phyloP scores from a whole-genome alignment of 805 yeast species.

The Cyberlindnera lachancei region DNA sequence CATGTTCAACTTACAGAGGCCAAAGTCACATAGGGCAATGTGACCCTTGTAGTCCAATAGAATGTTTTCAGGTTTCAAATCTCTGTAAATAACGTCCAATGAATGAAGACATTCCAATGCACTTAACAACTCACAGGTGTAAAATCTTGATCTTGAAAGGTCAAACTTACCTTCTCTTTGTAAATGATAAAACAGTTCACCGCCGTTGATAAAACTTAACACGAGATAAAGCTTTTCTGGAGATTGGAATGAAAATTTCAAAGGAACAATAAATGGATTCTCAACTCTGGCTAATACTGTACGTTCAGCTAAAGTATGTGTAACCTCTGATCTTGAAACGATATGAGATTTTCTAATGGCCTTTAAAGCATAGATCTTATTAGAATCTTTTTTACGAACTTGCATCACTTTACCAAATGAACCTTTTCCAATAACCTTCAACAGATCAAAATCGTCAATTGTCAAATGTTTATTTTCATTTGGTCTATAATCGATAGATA shows the following conservation, averaged over 20 bases:
- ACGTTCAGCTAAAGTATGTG: constrained; percentile 93
- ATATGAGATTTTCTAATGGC: constrained; percentile 92
- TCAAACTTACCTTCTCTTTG: constrained; percentile 88
- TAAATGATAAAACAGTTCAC: constrained; percentile 90
- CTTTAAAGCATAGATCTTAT: constrained; percentile 89
- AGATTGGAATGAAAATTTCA: constrained; percentile 94
- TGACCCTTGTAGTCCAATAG: constrained; percentile 94
- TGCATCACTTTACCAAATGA: constrained; percentile 99
- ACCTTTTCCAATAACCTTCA: constrained; percentile 96
- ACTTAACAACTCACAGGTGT: constrained; percentile 87
- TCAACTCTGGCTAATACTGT: constrained; percentile 89
- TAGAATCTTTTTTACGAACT: constrained; percentile 91
- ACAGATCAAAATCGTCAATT: constrained; percentile 85
- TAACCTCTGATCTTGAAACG: constrained; percentile 89
- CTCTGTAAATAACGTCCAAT: constrained; percentile 89
- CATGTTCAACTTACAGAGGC: constrained; percentile 94
- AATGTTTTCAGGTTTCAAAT: constrained; percentile 93
- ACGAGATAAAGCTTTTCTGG: constrained; percentile 92
- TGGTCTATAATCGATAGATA: constrained; percentile 66
- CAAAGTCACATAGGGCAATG: constrained; percentile 95
- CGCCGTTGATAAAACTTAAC: constrained; percentile 91
- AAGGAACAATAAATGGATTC: constrained; percentile 93
- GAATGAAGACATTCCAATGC: constrained; percentile 91
- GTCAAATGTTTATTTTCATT: constrained; percentile 59
- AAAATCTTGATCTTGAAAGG: constrained; percentile 82